Evolutionary conservation across 176 grass and related monocot species (phyloP).

Genomic region (Paspalum vaginatum): DNA sequence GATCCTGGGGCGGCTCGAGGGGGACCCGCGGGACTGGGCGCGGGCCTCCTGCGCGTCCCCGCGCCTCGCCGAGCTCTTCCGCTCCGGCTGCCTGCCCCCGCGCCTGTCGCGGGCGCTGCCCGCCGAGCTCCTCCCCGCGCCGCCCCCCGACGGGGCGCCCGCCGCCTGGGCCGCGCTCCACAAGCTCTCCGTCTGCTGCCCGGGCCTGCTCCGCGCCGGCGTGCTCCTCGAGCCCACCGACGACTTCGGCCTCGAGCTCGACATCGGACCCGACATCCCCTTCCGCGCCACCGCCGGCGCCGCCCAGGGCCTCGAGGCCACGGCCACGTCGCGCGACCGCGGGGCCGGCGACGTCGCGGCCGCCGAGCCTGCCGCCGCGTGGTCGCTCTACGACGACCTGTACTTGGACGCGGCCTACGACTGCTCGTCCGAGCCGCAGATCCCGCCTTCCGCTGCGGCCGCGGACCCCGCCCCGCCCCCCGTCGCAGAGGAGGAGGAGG

Average conservation of each 20-base stretch:
- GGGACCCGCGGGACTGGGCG: slow-evolving; percentile 75
- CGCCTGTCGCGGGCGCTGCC: slow-evolving; percentile 58
- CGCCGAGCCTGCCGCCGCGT: slow-evolving; percentile 27
- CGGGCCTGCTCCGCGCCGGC: slow-evolving; percentile 74
- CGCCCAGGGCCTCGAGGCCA: neutral
- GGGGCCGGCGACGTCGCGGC: neutral
- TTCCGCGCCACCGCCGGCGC: neutral
- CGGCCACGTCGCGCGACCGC: neutral
- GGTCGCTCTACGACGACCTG: slow-evolving; percentile 92
- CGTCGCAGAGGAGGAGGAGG: no score
- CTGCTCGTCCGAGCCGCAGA: slow-evolving; percentile 58
- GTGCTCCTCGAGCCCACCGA: slow-evolving; percentile 74
- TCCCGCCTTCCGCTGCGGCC: neutral
- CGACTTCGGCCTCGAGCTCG: slow-evolving; percentile 88
- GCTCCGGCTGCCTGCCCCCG: slow-evolving; percentile 51
- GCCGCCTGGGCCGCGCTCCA: slow-evolving; percentile 60
- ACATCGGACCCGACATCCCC: slow-evolving; percentile 79
- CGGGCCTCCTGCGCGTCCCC: slow-evolving; percentile 72
- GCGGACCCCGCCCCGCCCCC: neutral
- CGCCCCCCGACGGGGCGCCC: neutral
- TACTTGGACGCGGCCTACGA: slow-evolving; percentile 89
- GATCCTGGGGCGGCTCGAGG: slow-evolving; percentile 67
- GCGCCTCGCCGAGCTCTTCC: slow-evolving; percentile 63
- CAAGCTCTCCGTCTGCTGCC: slow-evolving; percentile 95
- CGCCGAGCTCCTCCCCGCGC: slow-evolving; percentile 52